Conservation (phyloP, 495 filamentous ascomycete genomes). For the Daldinia childiae region DNA sequence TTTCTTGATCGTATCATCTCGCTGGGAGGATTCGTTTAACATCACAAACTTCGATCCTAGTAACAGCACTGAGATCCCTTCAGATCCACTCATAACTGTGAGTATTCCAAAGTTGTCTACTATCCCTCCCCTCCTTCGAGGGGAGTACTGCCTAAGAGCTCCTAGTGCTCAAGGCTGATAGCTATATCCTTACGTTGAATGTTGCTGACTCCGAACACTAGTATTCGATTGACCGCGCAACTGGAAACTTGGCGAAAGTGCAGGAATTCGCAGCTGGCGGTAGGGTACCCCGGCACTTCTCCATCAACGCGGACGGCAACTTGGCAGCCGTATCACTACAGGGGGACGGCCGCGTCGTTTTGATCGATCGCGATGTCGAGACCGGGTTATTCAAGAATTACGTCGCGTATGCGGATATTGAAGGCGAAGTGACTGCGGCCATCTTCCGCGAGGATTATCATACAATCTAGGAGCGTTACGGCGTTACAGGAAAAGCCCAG, state of each 20-base stretch:
- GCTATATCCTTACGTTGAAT: background rate
- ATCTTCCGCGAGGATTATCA: conserved; percentile 66
- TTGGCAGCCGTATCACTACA: conserved; percentile 71
- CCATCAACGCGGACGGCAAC: conserved; percentile 69
- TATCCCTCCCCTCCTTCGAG: background rate
- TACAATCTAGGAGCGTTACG: conserved; percentile 11
- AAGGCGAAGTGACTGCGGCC: conserved; percentile 66
- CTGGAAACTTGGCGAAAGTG: conserved; percentile 61
- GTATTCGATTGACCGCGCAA: conserved; percentile 56
- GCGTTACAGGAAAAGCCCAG: conserved; percentile 9
- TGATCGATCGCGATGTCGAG: conserved; percentile 65
- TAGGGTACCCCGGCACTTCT: conserved; percentile 69
- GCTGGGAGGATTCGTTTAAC: conserved; percentile 62
- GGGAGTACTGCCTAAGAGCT: background rate
- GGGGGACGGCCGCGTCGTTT: conserved; percentile 63
- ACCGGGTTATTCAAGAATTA: conserved; percentile 66
- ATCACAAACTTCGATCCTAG: conserved; percentile 55
- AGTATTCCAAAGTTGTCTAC: conserved; percentile 17
- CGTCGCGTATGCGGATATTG: conserved; percentile 57
- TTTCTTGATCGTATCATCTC: conserved; percentile 72
- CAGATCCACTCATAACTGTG: conserved; percentile 55
- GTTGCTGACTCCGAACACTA: conserved; percentile 33
- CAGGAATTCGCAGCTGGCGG: conserved; percentile 67
- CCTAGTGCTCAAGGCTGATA: background rate
- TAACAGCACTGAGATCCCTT: conserved; percentile 56